phyloP scores from a whole-genome alignment of 225 moss, liverwort and hornwort genomes.

The Thuidium tamariscinum region DNA sequence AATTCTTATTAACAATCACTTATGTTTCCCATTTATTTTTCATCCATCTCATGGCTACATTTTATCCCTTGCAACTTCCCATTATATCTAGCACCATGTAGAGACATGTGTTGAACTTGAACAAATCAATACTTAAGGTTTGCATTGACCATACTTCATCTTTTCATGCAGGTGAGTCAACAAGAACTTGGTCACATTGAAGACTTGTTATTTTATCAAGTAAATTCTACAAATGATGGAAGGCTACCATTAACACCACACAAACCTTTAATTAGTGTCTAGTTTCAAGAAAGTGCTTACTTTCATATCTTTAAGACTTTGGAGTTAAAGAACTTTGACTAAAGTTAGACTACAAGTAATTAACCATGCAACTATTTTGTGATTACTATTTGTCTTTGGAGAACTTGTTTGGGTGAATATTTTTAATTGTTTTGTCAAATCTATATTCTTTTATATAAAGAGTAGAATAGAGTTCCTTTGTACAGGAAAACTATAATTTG shows the following conservation, averaged over 20 bases:
- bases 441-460: too few species aligned
- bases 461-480: neutral
- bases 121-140: neutral
- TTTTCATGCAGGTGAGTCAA: fast-evolving
- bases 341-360: too few species aligned
- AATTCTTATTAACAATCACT: fast-evolving
- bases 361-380: neutral
- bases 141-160: fast-evolving
- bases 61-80: fast-evolving
- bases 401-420: fast-evolving
- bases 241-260: fast-evolving
- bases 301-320: neutral
- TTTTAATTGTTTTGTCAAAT: neutral
- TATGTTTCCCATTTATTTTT: neutral
- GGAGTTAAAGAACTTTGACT: too few species aligned
- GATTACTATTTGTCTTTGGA: fast-evolving
- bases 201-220: fast-evolving
- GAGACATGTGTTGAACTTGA: neutral
- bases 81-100: fast-evolving
- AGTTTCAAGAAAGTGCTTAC: neutral
- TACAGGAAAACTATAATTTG: neutral
- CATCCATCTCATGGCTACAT: neutral
- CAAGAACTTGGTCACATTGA: fast-evolving
- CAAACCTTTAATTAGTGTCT: neutral
- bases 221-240: neutral